These are phyloP conservation scores for Pseudoperonospora humuli DNA, from an alignment of 352 stramenopile species.

Conservation along the genomic window DNA sequence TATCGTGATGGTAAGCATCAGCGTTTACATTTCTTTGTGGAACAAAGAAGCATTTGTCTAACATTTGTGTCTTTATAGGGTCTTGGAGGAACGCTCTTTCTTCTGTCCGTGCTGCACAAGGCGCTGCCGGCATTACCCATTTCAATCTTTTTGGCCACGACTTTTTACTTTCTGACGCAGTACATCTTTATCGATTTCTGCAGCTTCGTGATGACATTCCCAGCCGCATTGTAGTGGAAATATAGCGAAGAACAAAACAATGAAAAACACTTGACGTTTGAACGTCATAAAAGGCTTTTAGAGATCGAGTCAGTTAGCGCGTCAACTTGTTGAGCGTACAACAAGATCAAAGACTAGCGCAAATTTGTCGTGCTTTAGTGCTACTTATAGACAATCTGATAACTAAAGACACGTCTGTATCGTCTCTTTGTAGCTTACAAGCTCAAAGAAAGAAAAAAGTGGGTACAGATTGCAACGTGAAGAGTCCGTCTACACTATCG, in stretches of 20 bases:
- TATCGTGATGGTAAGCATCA: slow-evolving; percentile 86
- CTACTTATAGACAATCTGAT: too few species aligned
- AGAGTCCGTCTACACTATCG: not conserved
- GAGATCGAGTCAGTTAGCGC: not conserved
- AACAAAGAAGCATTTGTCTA: not conserved
- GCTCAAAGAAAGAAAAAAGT: too few species aligned
- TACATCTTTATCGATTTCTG: slow-evolving; percentile 83
- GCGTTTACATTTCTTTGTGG: not conserved
- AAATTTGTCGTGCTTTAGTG: too few species aligned
- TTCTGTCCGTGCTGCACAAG: slow-evolving; percentile 91
- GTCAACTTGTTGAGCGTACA: slow-evolving; percentile 9
- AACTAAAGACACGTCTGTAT: too few species aligned
- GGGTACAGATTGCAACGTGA: too few species aligned
- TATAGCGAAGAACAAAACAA: slow-evolving; percentile 13
- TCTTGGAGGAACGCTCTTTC: slow-evolving; percentile 91
- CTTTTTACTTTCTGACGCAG: slow-evolving; percentile 79
- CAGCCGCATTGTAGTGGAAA: slow-evolving; percentile 38
- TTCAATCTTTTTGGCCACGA: slow-evolving; percentile 78
- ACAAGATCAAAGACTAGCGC: too few species aligned
- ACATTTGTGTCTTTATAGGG: slow-evolving; percentile 30
- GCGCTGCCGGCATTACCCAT: slow-evolving; percentile 95
- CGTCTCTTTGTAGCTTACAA: too few species aligned
- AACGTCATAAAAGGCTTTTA: not conserved
- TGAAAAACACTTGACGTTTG: slow-evolving; percentile 13
- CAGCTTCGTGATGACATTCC: slow-evolving; percentile 68